phyloP scores from a whole-genome alignment of 768 basidiomycete genomes.

The Auricularia heimuer region DNA sequence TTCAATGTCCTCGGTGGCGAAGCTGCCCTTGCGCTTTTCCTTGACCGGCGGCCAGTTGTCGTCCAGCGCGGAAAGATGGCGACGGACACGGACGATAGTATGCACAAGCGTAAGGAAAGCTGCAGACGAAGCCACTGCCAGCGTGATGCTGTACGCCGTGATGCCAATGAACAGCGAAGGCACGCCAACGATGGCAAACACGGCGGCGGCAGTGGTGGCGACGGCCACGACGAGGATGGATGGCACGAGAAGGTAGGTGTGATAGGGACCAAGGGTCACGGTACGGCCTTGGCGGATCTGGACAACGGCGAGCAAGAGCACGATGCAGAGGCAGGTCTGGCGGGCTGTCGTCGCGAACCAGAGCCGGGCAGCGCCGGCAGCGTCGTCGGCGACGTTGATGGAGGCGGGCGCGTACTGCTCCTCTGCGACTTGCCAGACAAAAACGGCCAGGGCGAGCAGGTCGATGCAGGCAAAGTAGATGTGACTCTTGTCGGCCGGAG shows the following conservation, averaged over 20 bases:
- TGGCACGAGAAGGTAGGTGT: constrained; percentile 69
- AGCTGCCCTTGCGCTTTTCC: constrained; percentile 47
- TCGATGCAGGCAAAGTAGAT: constrained; percentile 66
- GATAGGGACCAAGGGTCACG: constrained; percentile 55
- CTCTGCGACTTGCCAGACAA: constrained; percentile 54
- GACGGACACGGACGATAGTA: constrained; percentile 56
- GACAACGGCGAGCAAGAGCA: constrained; percentile 49
- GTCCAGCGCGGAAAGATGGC: constrained; percentile 38
- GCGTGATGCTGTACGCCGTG: constrained; percentile 42
- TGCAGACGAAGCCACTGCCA: constrained; percentile 43
- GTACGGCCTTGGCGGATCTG: constrained; percentile 64
- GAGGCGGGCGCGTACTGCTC: constrained; percentile 41
- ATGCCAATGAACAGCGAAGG: constrained; percentile 51
- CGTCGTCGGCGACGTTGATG: constrained; percentile 35
- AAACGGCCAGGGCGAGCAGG: constrained; percentile 47
- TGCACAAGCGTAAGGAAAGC: constrained; percentile 50
- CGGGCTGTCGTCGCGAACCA: constrained; percentile 61
- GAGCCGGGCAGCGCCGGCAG: constrained; percentile 47
- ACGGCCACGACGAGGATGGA: constrained; percentile 42
- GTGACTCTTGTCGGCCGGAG: constrained; percentile 59
- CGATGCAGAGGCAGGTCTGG: constrained; percentile 46
- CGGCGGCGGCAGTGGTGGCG: constrained; percentile 50
- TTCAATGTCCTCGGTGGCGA: constrained; percentile 63
- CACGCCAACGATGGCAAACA: constrained; percentile 45
- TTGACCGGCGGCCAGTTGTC: constrained; percentile 54